Base-by-base conservation (phyloP, 768 basidiomycete genomes). In the Sarcodon aspratus region DNA sequence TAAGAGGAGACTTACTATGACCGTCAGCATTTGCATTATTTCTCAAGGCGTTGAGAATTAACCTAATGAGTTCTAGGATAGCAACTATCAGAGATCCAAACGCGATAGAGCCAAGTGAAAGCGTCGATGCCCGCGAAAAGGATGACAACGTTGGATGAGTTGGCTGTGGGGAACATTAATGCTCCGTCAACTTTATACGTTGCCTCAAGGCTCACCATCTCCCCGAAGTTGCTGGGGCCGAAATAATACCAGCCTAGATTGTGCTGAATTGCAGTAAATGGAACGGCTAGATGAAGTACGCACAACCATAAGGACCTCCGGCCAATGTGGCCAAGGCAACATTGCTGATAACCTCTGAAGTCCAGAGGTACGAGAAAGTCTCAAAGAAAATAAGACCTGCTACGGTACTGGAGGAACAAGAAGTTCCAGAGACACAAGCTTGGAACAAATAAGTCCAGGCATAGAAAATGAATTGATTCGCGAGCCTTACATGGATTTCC, bases 81-180 rank as follows among this genome's bases (percentile, higher is more conserved):
- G 90, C 87, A 31, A 92, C 88, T 49, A 91, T 84, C 55, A 92
- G 67, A 11, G 81, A 85, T 11, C 87, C 87, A 59, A 93, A 90
- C 0, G 87, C 85, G 53, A 91, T 86, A 1, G 85, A 88, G 7
- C 87, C 90, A 33, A 93, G 72, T 0, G 87, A 90, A 27, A 82
- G 63, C 0, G 85, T 88, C 4, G 82, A 84, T 18, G 85, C 84
- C 31, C 88, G 77, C 17, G 74, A 73, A 55, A 92, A 84, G 0
- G 85, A 72, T 40, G 80, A 72, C 2, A 80, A 58, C 7, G 85
- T 86, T 1, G 85, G 82, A 58, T 85, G 74, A 51, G 75, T 78
- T 34, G 85, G 86, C 76, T 85, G 32, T 18, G 6, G 38, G 21
- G 21, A 9, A n/a, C 33, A 33, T 13, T 4, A 35, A 34, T 48